Evolutionary conservation across 2,329 filamentous ascomycete species (phyloP).

Genomic region (Trematosphaeria pertusa): DNA sequence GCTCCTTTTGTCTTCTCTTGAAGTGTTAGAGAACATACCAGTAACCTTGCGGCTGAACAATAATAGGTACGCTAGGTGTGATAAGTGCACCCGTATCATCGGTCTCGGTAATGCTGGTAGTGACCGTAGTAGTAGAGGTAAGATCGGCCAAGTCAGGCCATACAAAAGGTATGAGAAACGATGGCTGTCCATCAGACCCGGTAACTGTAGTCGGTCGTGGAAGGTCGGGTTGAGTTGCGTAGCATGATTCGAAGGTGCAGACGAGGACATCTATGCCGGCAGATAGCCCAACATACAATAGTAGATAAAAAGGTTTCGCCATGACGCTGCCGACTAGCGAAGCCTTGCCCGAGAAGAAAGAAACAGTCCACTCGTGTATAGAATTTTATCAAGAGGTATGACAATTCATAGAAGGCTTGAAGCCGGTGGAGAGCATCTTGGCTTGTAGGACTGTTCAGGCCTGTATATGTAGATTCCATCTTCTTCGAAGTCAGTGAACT

Average conservation of each 20-base stretch:
- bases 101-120: slow-evolving; percentile 9
- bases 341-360: too few species aligned
- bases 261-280: slow-evolving; percentile 4
- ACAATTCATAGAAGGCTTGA: too few species aligned
- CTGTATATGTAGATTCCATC: too few species aligned
- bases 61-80: slow-evolving; percentile 1
- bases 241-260: slow-evolving; percentile 8
- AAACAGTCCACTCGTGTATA: too few species aligned
- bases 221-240: slow-evolving; percentile 7
- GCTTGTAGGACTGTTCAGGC: too few species aligned
- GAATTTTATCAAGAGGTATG: too few species aligned
- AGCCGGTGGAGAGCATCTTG: too few species aligned
- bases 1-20: neutral
- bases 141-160: slow-evolving; percentile 8
- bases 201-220: neutral
- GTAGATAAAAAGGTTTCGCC: neutral
- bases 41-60: slow-evolving; percentile 7
- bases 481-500: too few species aligned
- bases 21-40: slow-evolving; percentile 2
- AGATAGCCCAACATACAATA: slow-evolving; percentile 3
- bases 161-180: slow-evolving; percentile 7
- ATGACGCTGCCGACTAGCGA: too few species aligned
- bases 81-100: slow-evolving; percentile 2
- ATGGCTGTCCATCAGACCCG: slow-evolving; percentile 5
- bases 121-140: slow-evolving; percentile 5